Conservation (phyloP, 495 filamentous ascomycete genomes). For the Aspergillus coremiiformis region DNA sequence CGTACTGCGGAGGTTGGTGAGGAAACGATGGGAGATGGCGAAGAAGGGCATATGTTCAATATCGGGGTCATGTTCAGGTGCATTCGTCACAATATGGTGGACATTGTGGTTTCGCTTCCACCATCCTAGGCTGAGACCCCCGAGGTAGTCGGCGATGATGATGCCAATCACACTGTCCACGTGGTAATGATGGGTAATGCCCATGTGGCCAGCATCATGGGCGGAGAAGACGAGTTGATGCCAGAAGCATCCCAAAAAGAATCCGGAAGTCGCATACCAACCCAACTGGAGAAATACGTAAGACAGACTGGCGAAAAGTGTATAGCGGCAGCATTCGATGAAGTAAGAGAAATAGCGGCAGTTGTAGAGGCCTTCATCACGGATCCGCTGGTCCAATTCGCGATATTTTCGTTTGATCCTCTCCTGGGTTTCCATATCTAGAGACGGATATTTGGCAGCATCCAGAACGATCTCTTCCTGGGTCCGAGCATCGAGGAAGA, state of each 20-base stretch:
- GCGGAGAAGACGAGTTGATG: constrained; percentile 93
- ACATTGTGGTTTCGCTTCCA: constrained; percentile 98
- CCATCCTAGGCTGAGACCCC: constrained; percentile 89
- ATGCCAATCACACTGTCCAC: constrained; percentile 81
- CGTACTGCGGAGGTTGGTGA: constrained; percentile 67
- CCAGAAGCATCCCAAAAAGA: constrained; percentile 82
- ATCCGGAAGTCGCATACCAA: constrained; percentile 69
- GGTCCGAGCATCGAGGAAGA: constrained; percentile 68
- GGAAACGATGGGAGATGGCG: constrained; percentile 81
- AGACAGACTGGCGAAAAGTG: constrained; percentile 55
- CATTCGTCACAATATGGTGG: constrained; percentile 95
- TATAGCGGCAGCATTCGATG: constrained; percentile 69
- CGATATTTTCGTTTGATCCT: constrained; percentile 77
- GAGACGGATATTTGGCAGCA: constrained; percentile 69
- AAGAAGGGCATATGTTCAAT: constrained; percentile 97
- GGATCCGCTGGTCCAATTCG: constrained; percentile 59
- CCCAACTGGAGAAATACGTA: constrained; percentile 58
- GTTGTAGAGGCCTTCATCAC: constrained; percentile 67
- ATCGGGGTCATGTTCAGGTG: constrained; percentile 93
- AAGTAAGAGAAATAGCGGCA: constrained; percentile 82
- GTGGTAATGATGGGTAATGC: constrained; percentile 84
- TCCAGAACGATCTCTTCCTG: constrained; percentile 69
- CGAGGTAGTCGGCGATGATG: constrained; percentile 81
- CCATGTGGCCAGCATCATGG: constrained; percentile 97
- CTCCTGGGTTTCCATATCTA: constrained; percentile 69